Evolutionary conservation across 2,329 filamentous ascomycete genomes (phyloP).

Genomic region (Ophiostoma sp.): DNA sequence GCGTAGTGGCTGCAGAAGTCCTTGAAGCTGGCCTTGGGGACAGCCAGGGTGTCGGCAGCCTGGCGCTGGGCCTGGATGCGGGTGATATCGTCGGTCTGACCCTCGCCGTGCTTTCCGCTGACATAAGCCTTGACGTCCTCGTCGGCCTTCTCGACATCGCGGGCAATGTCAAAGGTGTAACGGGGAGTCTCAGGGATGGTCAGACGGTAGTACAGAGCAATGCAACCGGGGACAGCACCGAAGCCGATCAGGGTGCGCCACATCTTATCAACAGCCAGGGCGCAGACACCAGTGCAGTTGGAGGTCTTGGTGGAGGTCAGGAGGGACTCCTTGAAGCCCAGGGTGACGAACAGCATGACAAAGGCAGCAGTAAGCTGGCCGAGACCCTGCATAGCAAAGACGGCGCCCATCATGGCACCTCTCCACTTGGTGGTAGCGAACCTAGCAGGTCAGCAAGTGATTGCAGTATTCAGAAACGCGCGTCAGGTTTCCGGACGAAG

Average conservation of each 20-base stretch:
- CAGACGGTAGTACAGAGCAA: conserved; percentile 71
- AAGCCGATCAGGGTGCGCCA: conserved; percentile 78
- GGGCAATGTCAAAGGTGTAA: conserved; percentile 77
- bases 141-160: conserved; percentile 67
- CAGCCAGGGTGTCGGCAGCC: conserved; percentile 49
- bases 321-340: conserved; percentile 63
- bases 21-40: conserved; percentile 63
- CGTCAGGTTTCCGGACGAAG: not conserved
- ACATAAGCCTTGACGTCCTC: conserved; percentile 73
- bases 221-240: conserved; percentile 71
- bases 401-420: conserved; percentile 80
- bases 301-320: conserved; percentile 44
- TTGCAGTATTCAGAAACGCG: too few species aligned
- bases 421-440: conserved; percentile 82
- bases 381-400: conserved; percentile 83
- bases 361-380: conserved; percentile 72
- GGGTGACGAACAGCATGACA: conserved; percentile 67
- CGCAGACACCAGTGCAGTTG: conserved; percentile 59
- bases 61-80: conserved; percentile 55
- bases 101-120: conserved; percentile 52
- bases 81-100: conserved; percentile 58
- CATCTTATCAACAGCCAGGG: conserved; percentile 76
- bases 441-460: not conserved
- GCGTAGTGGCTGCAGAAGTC: conserved; percentile 69
- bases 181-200: conserved; percentile 85